These are phyloP conservation scores for Cantharellus anzutake DNA, from an alignment of 768 basidiomycete genomes.

Conservation along the genomic window DNA sequence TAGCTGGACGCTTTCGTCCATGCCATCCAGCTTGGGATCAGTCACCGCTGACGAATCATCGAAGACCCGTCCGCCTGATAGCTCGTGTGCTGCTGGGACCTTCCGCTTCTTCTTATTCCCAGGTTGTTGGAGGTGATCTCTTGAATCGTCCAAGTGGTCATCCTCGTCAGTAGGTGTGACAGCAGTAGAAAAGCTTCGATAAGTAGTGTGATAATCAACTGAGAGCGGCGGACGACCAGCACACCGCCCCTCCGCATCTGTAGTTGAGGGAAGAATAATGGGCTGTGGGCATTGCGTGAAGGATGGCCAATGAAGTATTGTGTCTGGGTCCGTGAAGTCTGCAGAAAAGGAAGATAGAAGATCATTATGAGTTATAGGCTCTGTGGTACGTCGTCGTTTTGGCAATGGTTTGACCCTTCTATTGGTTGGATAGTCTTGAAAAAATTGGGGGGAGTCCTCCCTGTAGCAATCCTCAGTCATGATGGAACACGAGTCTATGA, in stretches of 20 bases:
- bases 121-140: slow-evolving; percentile 53
- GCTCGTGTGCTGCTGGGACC: slow-evolving; percentile 33
- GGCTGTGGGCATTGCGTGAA: too few species aligned
- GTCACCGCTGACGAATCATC: slow-evolving; percentile 1
- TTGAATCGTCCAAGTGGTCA: slow-evolving; percentile 38
- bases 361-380: background rate
- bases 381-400: slow-evolving; percentile 45
- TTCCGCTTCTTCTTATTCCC: slow-evolving; percentile 82
- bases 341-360: background rate
- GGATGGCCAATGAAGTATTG: background rate
- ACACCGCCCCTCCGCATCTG: background rate
- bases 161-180: slow-evolving; percentile 24
- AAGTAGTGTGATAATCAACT: background rate
- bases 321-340: background rate
- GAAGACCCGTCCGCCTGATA: background rate
- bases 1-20: too few species aligned
- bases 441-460: too few species aligned
- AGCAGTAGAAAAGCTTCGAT: background rate
- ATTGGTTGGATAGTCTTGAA: slow-evolving; percentile 22
- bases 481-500: too few species aligned
- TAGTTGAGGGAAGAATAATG: background rate
- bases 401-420: slow-evolving; percentile 62
- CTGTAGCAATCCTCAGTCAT: too few species aligned
- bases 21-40: too few species aligned
- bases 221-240: background rate